Evolutionary conservation across 306 rosid genomes (phyloP), one percentile per base, ranked within the genome.

Genomic region (Hippophae tibetana): DNA sequence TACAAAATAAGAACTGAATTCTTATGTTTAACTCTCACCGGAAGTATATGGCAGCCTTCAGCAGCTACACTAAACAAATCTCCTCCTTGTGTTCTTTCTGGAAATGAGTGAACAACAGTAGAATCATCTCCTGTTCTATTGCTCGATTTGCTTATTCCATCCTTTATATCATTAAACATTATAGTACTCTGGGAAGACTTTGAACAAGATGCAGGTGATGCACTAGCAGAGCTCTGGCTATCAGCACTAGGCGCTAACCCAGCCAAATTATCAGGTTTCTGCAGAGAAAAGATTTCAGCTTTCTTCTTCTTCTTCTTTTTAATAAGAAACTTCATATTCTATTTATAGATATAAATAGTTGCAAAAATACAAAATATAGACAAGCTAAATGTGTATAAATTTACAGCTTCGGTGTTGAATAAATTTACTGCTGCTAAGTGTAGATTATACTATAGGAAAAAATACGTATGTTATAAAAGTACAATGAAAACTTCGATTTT

Each of bases 81-180:
- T 58, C 96, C 96, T 3, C 94, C 96, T 81, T 89, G 94, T 42
- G 85, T 85, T 73, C 67, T 79, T 71, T 73, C 84, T 2, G 83
- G 86, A 75, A 64, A 78, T 56, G 88, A 85, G 73, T 75, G 75
- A 23, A 69, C 51, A 67, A 45, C 47, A 40, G 87, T 70, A 63
- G 80, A 65, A 67, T 79, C 84, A 62, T 73, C 82, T 65, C 74
- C 86, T 75, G 51, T 78, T 71, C 69, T 83, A 68, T 88, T 69
- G 70, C 75, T 69, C 60, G 90, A 89, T 74, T 69, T 80, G 69
- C 96, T 82, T 55, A 61, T 65, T 48, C 76, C 84, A 69, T 77
- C 85, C 74, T 88, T 85, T 76, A 64, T 42, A 52, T 78, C 96
- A 74, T 60, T 49, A 52, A 60, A 75, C 58, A 52, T 65, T 53